phyloP scores from a whole-genome alignment of 495 filamentous ascomycete genomes.

The Durotheca rogersii region DNA sequence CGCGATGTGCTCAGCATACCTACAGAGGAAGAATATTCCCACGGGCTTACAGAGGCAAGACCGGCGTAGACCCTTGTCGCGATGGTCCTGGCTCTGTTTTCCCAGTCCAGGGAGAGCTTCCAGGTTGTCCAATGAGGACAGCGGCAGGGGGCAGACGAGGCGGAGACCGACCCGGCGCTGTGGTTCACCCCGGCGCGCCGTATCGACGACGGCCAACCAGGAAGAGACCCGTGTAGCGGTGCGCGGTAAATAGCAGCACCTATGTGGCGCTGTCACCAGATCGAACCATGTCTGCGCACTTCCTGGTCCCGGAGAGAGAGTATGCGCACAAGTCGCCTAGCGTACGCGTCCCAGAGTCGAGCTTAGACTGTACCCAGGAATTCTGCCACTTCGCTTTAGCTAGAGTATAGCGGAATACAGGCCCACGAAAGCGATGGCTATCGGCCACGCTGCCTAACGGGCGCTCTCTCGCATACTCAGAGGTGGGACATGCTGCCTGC shows the following conservation, averaged over 20 bases:
- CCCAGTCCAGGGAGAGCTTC: too few species aligned
- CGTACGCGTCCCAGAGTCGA: too few species aligned
- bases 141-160: neutral
- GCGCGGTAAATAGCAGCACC: conserved; percentile 20
- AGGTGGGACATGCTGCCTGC: too few species aligned
- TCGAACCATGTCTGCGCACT: conserved; percentile 3
- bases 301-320: too few species aligned
- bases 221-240: neutral
- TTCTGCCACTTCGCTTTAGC: too few species aligned
- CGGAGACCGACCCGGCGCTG: conserved; percentile 22
- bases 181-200: conserved; percentile 23
- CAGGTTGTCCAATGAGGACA: conserved; percentile 11
- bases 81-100: too few species aligned
- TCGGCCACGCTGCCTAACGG: too few species aligned
- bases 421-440: too few species aligned
- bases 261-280: conserved; percentile 8
- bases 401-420: too few species aligned
- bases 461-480: too few species aligned
- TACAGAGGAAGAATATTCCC: neutral
- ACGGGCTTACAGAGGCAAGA: conserved; percentile 9
- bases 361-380: too few species aligned
- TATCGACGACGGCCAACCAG: conserved; percentile 21
- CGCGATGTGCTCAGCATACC: neutral
- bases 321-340: too few species aligned
- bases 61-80: conserved; percentile 5